Percentiles rank a stretch among this genome's conserved stretches.
phyloP scores from a whole-genome alignment of 345 rosid species.

The Hevea brasiliensis region DNA sequence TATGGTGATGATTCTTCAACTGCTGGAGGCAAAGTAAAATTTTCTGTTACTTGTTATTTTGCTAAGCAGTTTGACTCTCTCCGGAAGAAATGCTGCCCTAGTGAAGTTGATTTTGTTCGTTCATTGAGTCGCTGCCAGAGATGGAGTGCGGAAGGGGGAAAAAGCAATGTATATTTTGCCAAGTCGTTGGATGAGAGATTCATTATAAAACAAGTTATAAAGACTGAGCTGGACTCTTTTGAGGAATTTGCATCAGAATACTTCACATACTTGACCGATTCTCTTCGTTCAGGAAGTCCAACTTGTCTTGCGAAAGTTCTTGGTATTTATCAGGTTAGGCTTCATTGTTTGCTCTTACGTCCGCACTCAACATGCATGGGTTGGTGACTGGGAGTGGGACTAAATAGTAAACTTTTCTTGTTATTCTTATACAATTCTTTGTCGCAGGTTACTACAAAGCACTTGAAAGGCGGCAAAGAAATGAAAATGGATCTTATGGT shows the following conservation, averaged over 20 bases:
- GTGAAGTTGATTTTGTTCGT: conserved; percentile 71
- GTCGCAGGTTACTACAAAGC: conserved; percentile 74
- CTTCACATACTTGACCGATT: conserved; percentile 69
- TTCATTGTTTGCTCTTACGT: not conserved
- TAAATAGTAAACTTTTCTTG: not conserved
- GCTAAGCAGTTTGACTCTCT: conserved; percentile 81
- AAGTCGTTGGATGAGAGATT: conserved; percentile 94
- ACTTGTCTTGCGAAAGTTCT: conserved; percentile 96
- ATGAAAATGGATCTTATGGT: conserved; percentile 92
- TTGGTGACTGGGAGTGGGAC: not conserved
- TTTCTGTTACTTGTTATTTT: conserved; percentile 85
- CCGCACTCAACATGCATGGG: not conserved
- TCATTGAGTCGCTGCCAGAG: conserved; percentile 85
- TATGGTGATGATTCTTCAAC: conserved; percentile 59
- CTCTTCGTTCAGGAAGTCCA: conserved; percentile 78
- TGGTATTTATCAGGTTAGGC: conserved; percentile 92
- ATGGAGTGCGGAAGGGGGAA: conserved; percentile 98
- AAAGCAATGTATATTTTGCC: conserved; percentile 93
- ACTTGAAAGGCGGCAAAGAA: conserved; percentile 83
- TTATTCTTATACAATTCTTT: conserved; percentile 16
- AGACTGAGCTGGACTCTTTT: conserved; percentile 87
- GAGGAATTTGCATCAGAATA: conserved; percentile 83
- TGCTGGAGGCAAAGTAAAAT: conserved; percentile 70
- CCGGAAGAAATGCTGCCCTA: conserved; percentile 79
- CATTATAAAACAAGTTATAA: conserved; percentile 83